phyloP scores from a whole-genome alignment of 257 asterid genomes.

The Vinca minor region DNA sequence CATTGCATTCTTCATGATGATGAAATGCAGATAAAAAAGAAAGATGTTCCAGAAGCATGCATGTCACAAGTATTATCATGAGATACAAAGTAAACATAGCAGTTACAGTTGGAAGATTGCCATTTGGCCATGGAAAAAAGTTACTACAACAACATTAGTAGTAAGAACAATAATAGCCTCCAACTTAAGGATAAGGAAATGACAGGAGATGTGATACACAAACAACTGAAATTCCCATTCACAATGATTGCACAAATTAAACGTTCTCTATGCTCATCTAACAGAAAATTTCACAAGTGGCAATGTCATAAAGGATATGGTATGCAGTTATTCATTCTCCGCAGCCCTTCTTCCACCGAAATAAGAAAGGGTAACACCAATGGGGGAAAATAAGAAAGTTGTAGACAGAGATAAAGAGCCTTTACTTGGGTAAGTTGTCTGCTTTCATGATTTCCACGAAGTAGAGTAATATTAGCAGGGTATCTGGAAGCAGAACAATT shows the following conservation, averaged over 20 bases:
- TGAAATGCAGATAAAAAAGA: not conserved
- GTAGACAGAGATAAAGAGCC: conserved; percentile 5
- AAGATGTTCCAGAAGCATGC: not conserved
- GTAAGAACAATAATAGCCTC: not conserved
- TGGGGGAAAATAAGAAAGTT: not conserved
- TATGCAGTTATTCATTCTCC: not conserved
- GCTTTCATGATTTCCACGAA: conserved; percentile 99
- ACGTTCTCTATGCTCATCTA: not conserved
- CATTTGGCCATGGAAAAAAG: not conserved
- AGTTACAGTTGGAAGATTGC: not conserved
- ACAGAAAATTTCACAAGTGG: not conserved
- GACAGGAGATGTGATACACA: not conserved
- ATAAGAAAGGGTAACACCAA: not conserved
- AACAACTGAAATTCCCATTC: not conserved
- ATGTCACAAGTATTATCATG: not conserved
- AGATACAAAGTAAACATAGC: too few species aligned
- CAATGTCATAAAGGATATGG: not conserved
- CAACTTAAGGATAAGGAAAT: not conserved
- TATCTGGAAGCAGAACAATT: conserved; percentile 43
- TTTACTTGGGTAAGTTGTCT: conserved; percentile 89
- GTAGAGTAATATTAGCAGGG: conserved; percentile 90
- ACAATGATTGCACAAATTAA: not conserved
- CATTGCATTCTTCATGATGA: too few species aligned
- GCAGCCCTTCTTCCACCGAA: not conserved
- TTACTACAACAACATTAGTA: not conserved